Percentiles rank a stretch among this genome's conserved stretches.
phyloP scores from a whole-genome alignment of 2,329 filamentous ascomycete species.

The Biscogniauxia sp. region DNA sequence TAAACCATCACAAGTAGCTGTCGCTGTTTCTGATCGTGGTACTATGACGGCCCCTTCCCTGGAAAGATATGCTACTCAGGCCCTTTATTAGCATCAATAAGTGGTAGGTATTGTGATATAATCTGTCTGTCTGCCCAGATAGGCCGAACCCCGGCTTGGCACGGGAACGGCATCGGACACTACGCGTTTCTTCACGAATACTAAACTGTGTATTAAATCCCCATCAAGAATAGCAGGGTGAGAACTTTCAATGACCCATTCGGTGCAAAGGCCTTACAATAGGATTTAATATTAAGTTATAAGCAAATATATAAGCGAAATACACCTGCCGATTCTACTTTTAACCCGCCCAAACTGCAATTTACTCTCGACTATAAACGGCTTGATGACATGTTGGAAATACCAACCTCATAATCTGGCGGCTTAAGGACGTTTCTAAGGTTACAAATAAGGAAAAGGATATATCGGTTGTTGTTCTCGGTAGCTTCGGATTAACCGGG shows the following conservation, averaged over 20 bases:
- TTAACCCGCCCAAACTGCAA: neutral
- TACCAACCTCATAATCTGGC: too few species aligned
- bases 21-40: neutral
- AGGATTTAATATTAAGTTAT: neutral
- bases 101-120: neutral
- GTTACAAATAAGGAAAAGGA: neutral
- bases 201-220: neutral
- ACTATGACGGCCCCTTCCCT: neutral
- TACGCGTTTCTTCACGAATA: neutral
- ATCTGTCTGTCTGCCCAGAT: neutral
- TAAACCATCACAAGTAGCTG: neutral
- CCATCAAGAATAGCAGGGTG: too few species aligned
- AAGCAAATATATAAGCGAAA: neutral
- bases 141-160: neutral
- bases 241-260: neutral
- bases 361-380: neutral
- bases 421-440: too few species aligned
- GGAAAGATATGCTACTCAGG: neutral
- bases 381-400: neutral
- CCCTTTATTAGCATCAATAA: neutral
- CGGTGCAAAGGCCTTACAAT: neutral
- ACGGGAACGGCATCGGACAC: neutral
- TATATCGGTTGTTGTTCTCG: neutral
- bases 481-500: neutral
- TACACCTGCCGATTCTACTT: neutral